These are phyloP conservation scores for Curvularia lunata DNA, from an alignment of 2,329 filamentous ascomycete species.

Conservation along the genomic window DNA sequence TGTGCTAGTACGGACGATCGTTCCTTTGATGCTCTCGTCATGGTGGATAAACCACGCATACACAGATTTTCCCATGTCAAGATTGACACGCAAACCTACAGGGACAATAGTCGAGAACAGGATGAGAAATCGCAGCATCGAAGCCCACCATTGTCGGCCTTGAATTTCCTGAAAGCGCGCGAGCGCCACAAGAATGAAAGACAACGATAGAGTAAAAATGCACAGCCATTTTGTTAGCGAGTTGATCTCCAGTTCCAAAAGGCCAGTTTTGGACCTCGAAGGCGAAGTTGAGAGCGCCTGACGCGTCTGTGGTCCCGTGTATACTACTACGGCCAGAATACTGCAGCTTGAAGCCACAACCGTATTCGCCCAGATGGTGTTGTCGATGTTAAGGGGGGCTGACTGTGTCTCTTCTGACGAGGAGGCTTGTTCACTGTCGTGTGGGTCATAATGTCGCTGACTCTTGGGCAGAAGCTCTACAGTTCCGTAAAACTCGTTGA, in stretches of 20 bases:
- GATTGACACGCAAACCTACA: constrained; percentile 92
- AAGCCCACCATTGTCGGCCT: constrained; percentile 84
- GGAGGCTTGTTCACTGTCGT: constrained; percentile 34
- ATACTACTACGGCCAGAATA: constrained; percentile 88
- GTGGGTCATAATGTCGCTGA: constrained; percentile 57
- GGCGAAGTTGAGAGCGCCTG: constrained; percentile 91
- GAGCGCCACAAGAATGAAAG: constrained; percentile 84
- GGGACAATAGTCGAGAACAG: constrained; percentile 99
- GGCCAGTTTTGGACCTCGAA: constrained; percentile 89
- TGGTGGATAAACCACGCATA: constrained; percentile 96
- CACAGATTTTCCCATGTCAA: constrained; percentile 95
- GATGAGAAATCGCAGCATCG: constrained; percentile 97
- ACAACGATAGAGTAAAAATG: constrained; percentile 82
- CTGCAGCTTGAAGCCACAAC: constrained; percentile 91
- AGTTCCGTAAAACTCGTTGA: constrained; percentile 94
- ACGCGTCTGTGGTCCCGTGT: constrained; percentile 92
- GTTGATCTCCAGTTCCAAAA: constrained; percentile 96
- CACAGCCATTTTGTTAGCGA: constrained; percentile 96
- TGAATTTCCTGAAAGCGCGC: constrained; percentile 76
- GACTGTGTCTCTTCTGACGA: constrained; percentile 55
- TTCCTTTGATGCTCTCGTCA: constrained; percentile 86
- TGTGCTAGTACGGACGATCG: constrained; percentile 93
- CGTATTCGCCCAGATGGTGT: constrained; percentile 98
- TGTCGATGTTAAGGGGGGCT: constrained; percentile 86
- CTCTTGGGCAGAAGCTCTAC: constrained; percentile 71